Conservation (phyloP, 2,329 filamentous ascomycete genomes). For the Colletotrichum abscissum region DNA sequence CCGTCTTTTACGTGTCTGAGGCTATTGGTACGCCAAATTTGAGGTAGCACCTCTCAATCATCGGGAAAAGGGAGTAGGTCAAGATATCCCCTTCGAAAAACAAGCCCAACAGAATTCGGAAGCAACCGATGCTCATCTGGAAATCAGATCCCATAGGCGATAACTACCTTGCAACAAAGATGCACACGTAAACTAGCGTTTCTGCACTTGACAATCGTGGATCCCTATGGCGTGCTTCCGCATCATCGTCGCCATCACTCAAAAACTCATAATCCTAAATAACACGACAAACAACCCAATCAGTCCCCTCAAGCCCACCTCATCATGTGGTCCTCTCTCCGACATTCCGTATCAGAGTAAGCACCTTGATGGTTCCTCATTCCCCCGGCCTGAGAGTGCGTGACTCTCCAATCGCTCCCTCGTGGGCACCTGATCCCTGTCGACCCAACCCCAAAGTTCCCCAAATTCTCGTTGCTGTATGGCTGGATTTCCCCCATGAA, state of each 20-base stretch:
- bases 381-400: neutral
- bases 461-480: constrained; percentile 19
- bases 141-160: neutral
- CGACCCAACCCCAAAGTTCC: neutral
- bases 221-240: neutral
- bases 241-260: neutral
- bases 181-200: neutral
- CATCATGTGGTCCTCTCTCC: constrained; percentile 11
- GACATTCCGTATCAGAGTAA: neutral
- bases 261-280: too few relatives aligned
- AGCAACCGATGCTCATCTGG: too few relatives aligned
- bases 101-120: too few relatives aligned
- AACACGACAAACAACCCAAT: too few relatives aligned
- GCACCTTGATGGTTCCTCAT: constrained; percentile 24
- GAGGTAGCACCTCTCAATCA: too few relatives aligned
- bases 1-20: fast-evolving
- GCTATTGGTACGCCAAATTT: neutral
- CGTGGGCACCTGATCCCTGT: constrained; percentile 26
- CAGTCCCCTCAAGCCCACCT: neutral
- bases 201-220: neutral
- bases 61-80: too few relatives aligned
- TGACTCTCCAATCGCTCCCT: constrained; percentile 13
- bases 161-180: fast-evolving
- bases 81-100: too few relatives aligned
- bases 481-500: constrained; percentile 2